Conservation (phyloP, 1,284 basidiomycete genomes). For the Ustilago vetiveriae region DNA sequence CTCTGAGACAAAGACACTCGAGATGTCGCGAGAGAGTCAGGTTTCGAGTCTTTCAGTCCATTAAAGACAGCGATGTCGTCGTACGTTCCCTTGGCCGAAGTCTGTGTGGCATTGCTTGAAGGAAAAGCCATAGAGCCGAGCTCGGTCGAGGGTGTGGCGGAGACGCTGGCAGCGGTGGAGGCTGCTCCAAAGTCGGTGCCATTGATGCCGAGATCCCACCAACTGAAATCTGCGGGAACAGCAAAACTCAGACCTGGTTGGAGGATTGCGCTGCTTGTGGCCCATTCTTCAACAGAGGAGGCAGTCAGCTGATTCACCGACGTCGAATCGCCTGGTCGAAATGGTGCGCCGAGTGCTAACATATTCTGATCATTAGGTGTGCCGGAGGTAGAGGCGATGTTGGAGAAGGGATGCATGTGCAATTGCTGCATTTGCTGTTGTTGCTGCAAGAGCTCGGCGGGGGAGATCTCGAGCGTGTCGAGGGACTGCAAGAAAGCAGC, state of each 20-base stretch:
- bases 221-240: slow-evolving; percentile 64
- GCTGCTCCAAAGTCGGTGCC: slow-evolving; percentile 12
- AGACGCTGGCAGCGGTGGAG: slow-evolving; percentile 13
- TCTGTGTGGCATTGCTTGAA: background rate
- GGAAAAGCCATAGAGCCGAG: slow-evolving; percentile 8
- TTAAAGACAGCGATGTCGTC: background rate
- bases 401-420: slow-evolving; percentile 18
- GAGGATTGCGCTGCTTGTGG: slow-evolving; percentile 48
- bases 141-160: slow-evolving; percentile 23
- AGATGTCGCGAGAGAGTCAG: background rate
- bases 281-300: slow-evolving; percentile 32
- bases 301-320: slow-evolving; percentile 5
- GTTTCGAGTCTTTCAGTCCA: background rate
- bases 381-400: slow-evolving; percentile 4
- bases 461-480: slow-evolving; percentile 63
- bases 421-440: slow-evolving; percentile 17
- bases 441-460: slow-evolving; percentile 50
- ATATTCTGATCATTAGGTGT: background rate
- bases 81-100: background rate
- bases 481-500: slow-evolving; percentile 64
- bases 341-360: slow-evolving; percentile 8
- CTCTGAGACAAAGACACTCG: background rate
- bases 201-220: slow-evolving; percentile 61
- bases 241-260: slow-evolving; percentile 60
- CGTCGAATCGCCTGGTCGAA: background rate